Conservation (phyloP, 148 eudicot species). For the Silene latifolia region DNA sequence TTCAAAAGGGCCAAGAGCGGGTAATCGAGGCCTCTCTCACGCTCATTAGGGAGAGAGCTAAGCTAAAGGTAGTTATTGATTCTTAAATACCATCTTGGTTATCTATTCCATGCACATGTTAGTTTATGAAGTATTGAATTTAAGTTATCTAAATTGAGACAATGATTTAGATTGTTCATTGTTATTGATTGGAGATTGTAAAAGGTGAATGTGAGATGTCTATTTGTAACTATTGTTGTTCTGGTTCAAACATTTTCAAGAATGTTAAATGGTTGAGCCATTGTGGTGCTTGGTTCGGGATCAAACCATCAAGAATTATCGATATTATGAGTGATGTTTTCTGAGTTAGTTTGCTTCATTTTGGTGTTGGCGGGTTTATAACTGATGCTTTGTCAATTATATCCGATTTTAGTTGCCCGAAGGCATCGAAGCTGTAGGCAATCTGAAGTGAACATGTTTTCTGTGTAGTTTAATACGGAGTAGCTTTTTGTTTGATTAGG, state of each 20-base stretch:
- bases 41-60: conserved; percentile 92
- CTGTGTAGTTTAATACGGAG: neutral
- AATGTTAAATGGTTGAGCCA: too few species aligned
- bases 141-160: neutral
- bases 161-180: too few species aligned
- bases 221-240: too few species aligned
- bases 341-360: neutral
- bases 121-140: neutral
- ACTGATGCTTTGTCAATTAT: neutral
- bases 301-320: too few species aligned
- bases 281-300: too few species aligned
- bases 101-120: neutral
- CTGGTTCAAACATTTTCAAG: too few species aligned
- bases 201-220: too few species aligned
- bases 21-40: conserved; percentile 96
- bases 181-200: too few species aligned
- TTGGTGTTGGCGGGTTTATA: too few species aligned
- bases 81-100: neutral
- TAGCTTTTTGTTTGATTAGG: neutral
- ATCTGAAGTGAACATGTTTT: neutral
- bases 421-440: neutral
- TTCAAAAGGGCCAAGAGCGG: conserved; percentile 76
- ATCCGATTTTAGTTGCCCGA: neutral
- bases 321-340: too few species aligned
- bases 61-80: conserved; percentile 60